Conservation (phyloP, 495 filamentous ascomycete genomes). For the Arthonia radiata region DNA sequence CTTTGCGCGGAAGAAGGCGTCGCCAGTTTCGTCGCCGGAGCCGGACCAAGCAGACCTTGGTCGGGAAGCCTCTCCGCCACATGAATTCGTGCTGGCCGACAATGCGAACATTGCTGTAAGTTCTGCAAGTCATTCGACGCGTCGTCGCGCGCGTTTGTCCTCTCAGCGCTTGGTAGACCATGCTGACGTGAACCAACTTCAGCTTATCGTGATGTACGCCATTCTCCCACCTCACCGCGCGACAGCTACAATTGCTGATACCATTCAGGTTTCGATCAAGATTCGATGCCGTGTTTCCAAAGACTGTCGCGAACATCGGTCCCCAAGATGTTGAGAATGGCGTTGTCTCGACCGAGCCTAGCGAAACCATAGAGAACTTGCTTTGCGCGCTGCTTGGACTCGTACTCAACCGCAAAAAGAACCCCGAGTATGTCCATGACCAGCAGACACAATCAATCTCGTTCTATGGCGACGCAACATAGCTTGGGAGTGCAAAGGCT, state of each 20-base stretch:
- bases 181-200: conserved; percentile 6
- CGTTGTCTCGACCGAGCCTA: conserved; percentile 48
- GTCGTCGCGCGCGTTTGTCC: conserved; percentile 13
- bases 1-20: conserved; percentile 11
- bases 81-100: conserved; percentile 47
- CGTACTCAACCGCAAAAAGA: conserved; percentile 87
- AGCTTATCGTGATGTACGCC: conserved; percentile 99
- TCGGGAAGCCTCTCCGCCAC: conserved; percentile 62
- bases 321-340: conserved; percentile 88
- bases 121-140: conserved; percentile 2
- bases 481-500: conserved; percentile 2
- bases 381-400: conserved; percentile 72
- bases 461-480: conserved; percentile 2
- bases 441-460: no score
- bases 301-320: conserved; percentile 64
- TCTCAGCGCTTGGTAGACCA: conserved; percentile 11
- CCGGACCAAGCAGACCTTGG: no score
- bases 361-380: conserved; percentile 63
- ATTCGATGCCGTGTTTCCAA: conserved; percentile 70
- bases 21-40: conserved; percentile 16
- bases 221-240: no score
- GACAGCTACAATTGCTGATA: no score
- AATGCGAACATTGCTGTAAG: conserved; percentile 11
- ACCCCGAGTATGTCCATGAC: conserved; percentile 62
- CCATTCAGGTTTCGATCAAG: conserved; percentile 81